phyloP scores from a whole-genome alignment of 139 green algal species.

The Chlorella sp. region DNA sequence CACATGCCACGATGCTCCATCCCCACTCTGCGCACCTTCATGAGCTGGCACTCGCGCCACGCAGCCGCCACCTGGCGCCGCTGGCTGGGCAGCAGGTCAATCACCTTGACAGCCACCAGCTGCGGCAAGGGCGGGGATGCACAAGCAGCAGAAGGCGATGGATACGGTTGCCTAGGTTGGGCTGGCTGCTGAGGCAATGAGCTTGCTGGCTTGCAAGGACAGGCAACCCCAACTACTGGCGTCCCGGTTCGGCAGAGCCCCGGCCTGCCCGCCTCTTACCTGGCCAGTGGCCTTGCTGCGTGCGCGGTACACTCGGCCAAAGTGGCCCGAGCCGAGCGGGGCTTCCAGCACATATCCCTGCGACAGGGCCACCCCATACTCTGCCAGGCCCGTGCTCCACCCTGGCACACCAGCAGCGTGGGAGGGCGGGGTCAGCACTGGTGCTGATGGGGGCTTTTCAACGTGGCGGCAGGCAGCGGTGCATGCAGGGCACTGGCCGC shows the following conservation, averaged over 20 bases:
- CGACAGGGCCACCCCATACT: conserved; percentile 13
- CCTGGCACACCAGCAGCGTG: background rate
- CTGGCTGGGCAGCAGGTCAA: conserved; percentile 35
- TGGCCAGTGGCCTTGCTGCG: background rate
- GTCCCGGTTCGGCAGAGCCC: too few species aligned
- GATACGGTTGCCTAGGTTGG: too few species aligned
- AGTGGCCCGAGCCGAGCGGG: conserved; percentile 33
- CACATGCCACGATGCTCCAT: too few species aligned
- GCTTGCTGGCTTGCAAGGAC: too few species aligned
- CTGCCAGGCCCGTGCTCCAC: background rate
- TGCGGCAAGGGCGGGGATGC: background rate
- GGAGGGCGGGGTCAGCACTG: background rate
- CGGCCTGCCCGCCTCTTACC: background rate
- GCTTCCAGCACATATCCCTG: conserved; percentile 15
- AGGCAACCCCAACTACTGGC: background rate
- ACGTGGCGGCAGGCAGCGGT: too few species aligned
- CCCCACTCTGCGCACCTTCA: too few species aligned
- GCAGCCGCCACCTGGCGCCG: conserved; percentile 25
- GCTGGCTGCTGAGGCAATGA: too few species aligned
- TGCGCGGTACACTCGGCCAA: conserved; percentile 36
- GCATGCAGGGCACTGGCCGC: too few species aligned
- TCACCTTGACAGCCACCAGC: conserved; percentile 37
- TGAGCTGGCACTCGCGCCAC: conserved; percentile 23
- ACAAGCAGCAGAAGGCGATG: too few species aligned
- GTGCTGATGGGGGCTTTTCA: too few species aligned